Percentiles rank a stretch among this genome's conserved stretches.
phyloP scores from a whole-genome alignment of 2,329 filamentous ascomycete genomes.

The Penicillium psychrosexuale region DNA sequence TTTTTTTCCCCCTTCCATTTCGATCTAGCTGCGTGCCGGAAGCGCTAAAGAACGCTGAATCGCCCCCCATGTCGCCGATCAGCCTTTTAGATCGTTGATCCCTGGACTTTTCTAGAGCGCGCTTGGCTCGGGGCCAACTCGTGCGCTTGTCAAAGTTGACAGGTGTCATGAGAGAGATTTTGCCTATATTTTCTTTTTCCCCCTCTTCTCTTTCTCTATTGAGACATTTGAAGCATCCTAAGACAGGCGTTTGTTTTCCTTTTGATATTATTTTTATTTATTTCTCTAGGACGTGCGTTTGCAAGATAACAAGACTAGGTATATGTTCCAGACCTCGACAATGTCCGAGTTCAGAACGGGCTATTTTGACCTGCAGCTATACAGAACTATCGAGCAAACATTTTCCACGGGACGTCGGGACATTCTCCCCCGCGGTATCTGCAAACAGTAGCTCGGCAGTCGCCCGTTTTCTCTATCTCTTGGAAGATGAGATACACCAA shows the following conservation, averaged over 20 bases:
- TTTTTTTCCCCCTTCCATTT: conserved; percentile 17
- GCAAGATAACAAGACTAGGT: neutral
- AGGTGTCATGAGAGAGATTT: conserved; percentile 17
- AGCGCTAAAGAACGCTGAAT: conserved; percentile 16
- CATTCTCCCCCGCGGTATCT: conserved; percentile 18
- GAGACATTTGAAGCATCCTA: conserved; percentile 7
- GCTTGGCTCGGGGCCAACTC: conserved; percentile 11
- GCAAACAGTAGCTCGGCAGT: conserved; percentile 33
- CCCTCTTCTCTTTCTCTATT: conserved; percentile 6
- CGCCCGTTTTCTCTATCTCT: conserved; percentile 16
- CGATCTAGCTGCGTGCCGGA: conserved; percentile 16
- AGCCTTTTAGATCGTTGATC: conserved; percentile 17
- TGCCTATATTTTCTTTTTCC: neutral
- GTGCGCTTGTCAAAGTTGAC: conserved; percentile 25
- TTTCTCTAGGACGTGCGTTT: conserved; percentile 12
- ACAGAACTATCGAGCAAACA: conserved; percentile 32
- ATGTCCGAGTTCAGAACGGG: conserved; percentile 12
- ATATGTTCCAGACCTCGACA: conserved; percentile 13
- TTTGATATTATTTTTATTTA: neutral
- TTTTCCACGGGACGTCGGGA: conserved; percentile 17
- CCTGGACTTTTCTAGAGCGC: conserved; percentile 12
- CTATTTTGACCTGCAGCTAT: conserved; percentile 23
- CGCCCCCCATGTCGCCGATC: conserved; percentile 20
- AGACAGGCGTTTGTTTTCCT: conserved; percentile 9
- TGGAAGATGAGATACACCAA: neutral